Conservation (phyloP, 2,329 filamentous ascomycete genomes). For the Shiraia sp. region DNA sequence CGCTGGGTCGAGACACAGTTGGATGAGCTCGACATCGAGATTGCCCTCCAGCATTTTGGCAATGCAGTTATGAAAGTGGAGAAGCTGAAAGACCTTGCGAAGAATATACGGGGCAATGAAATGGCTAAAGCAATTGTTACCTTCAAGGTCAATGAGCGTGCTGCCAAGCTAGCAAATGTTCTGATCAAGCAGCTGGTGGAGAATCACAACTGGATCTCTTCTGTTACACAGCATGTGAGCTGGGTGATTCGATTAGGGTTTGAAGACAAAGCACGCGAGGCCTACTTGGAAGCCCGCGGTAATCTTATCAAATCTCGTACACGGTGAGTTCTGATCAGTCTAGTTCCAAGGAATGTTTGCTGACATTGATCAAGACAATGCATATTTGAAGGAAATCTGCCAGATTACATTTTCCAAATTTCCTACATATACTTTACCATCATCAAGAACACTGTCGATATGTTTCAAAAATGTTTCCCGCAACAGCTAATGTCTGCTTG, state of each 20-base stretch:
- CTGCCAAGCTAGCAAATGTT: conserved; percentile 73
- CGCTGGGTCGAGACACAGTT: conserved; percentile 95
- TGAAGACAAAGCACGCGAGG: conserved; percentile 84
- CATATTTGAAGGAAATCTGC: conserved; percentile 91
- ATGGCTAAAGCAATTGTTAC: conserved; percentile 91
- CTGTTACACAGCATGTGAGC: conserved; percentile 77
- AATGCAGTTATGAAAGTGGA: conserved; percentile 82
- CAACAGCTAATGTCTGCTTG: conserved; percentile 88
- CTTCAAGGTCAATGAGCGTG: conserved; percentile 86
- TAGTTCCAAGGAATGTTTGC: conserved; percentile 3
- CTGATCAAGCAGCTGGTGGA: conserved; percentile 78
- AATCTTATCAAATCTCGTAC: conserved; percentile 79
- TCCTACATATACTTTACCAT: conserved; percentile 95
- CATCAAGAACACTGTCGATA: conserved; percentile 88
- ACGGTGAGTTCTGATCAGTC: conserved; percentile 58
- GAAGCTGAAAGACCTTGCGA: conserved; percentile 77
- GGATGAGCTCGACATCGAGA: conserved; percentile 93
- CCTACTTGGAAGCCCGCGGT: conserved; percentile 79
- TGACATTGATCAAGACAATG: conserved; percentile 69
- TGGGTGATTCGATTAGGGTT: conserved; percentile 89
- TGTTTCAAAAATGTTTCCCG: conserved; percentile 80
- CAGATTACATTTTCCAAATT: conserved; percentile 90
- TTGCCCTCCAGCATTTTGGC: conserved; percentile 88
- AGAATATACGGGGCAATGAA: conserved; percentile 79
- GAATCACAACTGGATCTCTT: conserved; percentile 74